Evolutionary conservation across 2,329 filamentous ascomycete species (phyloP), one percentile per base, ranked within the genome.

Genomic region (Colletotrichum orchidophilum): DNA sequence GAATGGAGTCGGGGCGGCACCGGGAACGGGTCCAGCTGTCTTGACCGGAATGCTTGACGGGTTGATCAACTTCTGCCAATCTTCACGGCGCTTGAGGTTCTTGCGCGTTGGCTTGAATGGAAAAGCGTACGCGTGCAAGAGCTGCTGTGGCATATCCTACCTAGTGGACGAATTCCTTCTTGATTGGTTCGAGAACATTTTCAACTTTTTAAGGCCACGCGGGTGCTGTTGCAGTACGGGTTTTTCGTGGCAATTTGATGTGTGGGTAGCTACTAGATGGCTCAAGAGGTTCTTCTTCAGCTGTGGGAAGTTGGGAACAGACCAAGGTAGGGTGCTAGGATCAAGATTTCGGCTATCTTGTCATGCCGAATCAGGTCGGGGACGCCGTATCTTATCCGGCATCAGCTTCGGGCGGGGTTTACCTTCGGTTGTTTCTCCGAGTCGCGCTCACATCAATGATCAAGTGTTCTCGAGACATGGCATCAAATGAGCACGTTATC

Each of bases 371-470:
- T 52, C 59, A 29, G 29, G 46, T 29, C 4, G 18, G 26, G 18
- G 18, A 13, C 15, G n/a, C 52, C 15, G 15, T 53, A 24, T 29
- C 33, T 33, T 55, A 63, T 63, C 61, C 26, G 18, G 9, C 31
- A 29, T 29, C 63, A 46, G 46, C 46, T 61, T 61, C 55, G 46
- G 42, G 61, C 61, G 61, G 49, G 60, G 60, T 63, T 15, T 9
- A 39, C n/a, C n/a, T n/a, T n/a, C n/a, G 11, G 18, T 3, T 21
- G 8, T 7, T 26, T 4, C 21, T 26, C 21, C 5, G 58, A 8
- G 12, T n/a, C 18, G 15, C 24, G 6, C 11, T 27, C 50, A 21
- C 29, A 27, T 33, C 52, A 33, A 33, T 33, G 18, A 21, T 12
- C 15, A 55, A 9, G 18, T 26, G n/a, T 55, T n/a, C 39, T 3